phyloP scores from a whole-genome alignment of 495 filamentous ascomycete species.

The Aspergillus biplanus region DNA sequence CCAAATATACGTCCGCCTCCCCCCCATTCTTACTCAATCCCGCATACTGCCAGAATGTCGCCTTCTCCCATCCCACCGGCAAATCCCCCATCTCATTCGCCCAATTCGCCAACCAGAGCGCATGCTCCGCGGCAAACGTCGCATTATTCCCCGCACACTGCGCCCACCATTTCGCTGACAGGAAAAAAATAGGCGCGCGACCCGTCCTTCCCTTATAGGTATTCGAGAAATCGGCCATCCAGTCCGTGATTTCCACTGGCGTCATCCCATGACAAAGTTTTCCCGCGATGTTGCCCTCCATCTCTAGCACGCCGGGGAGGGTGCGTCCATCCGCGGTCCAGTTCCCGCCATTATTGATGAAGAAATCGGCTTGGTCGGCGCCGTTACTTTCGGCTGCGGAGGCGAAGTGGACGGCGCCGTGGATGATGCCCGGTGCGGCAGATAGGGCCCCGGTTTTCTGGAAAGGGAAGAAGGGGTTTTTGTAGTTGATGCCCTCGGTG shows the following conservation, averaged over 20 bases:
- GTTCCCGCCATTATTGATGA: slow-evolving; percentile 63
- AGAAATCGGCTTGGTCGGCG: slow-evolving; percentile 59
- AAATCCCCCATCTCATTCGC: slow-evolving; percentile 50
- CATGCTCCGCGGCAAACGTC: slow-evolving; percentile 52
- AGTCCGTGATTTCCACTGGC: slow-evolving; percentile 56
- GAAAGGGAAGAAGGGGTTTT: slow-evolving; percentile 53
- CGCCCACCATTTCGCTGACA: slow-evolving; percentile 64
- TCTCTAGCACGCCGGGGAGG: slow-evolving; percentile 68
- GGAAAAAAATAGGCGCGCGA: slow-evolving; percentile 64
- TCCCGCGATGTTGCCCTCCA: slow-evolving; percentile 56
- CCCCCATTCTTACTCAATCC: slow-evolving; percentile 6
- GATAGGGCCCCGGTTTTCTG: slow-evolving; percentile 59
- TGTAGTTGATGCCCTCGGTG: slow-evolving; percentile 61
- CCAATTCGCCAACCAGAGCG: slow-evolving; percentile 63
- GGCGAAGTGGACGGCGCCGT: slow-evolving; percentile 69
- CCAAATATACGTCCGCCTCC: slow-evolving; percentile 17
- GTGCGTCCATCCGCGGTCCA: slow-evolving; percentile 65
- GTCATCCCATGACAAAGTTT: slow-evolving; percentile 58
- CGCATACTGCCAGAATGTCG: slow-evolving; percentile 61
- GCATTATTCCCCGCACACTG: slow-evolving; percentile 61
- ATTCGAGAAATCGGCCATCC: slow-evolving; percentile 63
- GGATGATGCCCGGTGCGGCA: slow-evolving; percentile 52
- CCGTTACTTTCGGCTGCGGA: slow-evolving; percentile 54
- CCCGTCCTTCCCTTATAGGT: slow-evolving; percentile 55
- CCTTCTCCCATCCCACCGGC: slow-evolving; percentile 61